Base-by-base conservation (phyloP, 2,329 filamentous ascomycete species). In the Colletotrichum echinochloae region DNA sequence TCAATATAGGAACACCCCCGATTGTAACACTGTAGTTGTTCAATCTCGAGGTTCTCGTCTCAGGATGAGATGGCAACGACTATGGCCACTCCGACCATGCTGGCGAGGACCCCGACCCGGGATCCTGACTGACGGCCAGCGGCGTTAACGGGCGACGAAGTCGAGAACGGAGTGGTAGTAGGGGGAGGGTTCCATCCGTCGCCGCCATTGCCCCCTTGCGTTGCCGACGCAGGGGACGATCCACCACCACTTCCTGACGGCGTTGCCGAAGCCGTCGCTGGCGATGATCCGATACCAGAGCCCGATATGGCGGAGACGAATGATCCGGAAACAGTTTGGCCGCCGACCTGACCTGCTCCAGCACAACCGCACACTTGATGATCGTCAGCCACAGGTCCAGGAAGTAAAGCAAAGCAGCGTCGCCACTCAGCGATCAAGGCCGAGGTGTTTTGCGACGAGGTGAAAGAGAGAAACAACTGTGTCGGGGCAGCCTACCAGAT, bases 281-380 rank as follows among this genome's bases (percentile, higher is more conserved):
- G 26, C 8, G 63, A 49, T 6, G 66, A 70, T 41, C 56, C 66
- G 28, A 70, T 44, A 2, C 48, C 49, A 33, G 56, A 66, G 16
- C 49, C 46, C 5, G 66, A 70, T 3, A 70, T 66, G 16, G 55
- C 49, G 20, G 66, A 70, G 20, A 66, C 56, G 48, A 70, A 60
- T 0, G 66, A 66, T 11, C 56, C 66, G 11, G 66, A 70, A n/a
- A 70, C n/a, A 2, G 66, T 70, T 14, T 39, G 26, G 8, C 49
- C 62, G 23, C 30, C 66, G 2, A 49, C 56, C 6, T 28, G 28
- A 20, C 66, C 66, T 49, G 49, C 62, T 9, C 55, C 66, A 8
- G 62, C 63, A 55, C 66, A 70, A 66, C 66, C 62, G 28, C 66
- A 70, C 16, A 70, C 66, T 70, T 49, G 14, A 12, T 9, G n/a